phyloP scores from a whole-genome alignment of 352 stramenopile species.

The Globisporangium abappressorium region DNA sequence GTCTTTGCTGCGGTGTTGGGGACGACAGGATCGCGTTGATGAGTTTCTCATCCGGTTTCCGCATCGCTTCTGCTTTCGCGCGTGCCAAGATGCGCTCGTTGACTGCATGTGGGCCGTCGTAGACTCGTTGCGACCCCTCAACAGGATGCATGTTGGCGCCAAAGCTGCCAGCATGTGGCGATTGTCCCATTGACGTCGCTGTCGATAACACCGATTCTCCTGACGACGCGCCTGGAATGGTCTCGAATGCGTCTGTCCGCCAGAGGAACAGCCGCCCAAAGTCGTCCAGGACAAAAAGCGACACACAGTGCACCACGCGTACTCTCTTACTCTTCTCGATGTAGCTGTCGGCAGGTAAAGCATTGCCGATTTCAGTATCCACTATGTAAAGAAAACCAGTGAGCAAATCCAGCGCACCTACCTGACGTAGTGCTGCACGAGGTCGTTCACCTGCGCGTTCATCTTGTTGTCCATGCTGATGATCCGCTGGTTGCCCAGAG shows the following conservation, averaged over 20 bases:
- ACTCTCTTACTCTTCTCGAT: conserved; percentile 69
- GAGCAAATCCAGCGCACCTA: not conserved
- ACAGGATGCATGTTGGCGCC: not conserved
- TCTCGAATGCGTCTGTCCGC: conserved; percentile 51
- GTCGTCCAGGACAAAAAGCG: conserved; percentile 60
- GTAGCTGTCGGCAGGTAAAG: conserved; percentile 20
- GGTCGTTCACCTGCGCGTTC: conserved; percentile 40
- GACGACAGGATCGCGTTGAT: conserved; percentile 73
- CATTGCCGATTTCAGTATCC: not conserved
- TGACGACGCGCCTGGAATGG: conserved; percentile 27
- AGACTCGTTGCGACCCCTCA: conserved; percentile 11
- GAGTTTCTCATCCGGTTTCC: conserved; percentile 52
- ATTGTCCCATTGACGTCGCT: not conserved
- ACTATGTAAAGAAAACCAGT: no score
- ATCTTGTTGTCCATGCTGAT: conserved; percentile 68
- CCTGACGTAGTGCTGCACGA: conserved; percentile 44
- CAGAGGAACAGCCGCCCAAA: conserved; percentile 51
- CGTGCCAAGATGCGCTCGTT: conserved; percentile 59
- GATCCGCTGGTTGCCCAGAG: conserved; percentile 58
- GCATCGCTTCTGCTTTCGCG: conserved; percentile 47
- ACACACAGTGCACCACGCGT: conserved; percentile 50
- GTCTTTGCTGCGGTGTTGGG: conserved; percentile 34
- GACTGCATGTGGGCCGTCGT: conserved; percentile 57
- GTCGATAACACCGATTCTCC: conserved; percentile 6
- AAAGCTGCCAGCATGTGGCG: not conserved